These are phyloP conservation scores for Sporothrix variecibatus DNA, from an alignment of 2,329 filamentous ascomycete species.

Conservation along the genomic window DNA sequence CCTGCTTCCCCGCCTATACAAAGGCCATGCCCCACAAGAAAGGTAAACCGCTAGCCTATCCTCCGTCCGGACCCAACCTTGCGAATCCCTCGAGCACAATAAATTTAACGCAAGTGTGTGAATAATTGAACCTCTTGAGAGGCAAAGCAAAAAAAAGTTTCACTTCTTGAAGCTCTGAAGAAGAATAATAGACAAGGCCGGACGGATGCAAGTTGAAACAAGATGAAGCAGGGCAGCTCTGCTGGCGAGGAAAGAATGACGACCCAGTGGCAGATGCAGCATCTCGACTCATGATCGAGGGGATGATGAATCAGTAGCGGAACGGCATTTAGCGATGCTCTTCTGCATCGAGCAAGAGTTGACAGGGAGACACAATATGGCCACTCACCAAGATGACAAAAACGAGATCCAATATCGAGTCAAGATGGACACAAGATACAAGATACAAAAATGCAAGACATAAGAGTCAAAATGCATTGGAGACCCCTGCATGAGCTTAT, in stretches of 20 bases:
- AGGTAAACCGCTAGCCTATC: constrained; percentile 12
- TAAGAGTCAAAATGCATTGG: background rate
- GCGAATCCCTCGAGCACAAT: background rate
- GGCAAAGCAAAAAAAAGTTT: background rate
- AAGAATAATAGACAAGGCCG: background rate
- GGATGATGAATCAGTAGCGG: constrained; percentile 6
- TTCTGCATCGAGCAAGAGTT: background rate
- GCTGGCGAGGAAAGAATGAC: background rate
- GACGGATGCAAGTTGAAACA: background rate
- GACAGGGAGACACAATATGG: background rate
- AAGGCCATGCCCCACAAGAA: background rate
- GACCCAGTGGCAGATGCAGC: background rate
- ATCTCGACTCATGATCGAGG: background rate
- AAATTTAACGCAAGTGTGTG: background rate
- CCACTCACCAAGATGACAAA: background rate
- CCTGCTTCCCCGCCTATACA: constrained; percentile 1
- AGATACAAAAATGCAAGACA: background rate
- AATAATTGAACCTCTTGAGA: background rate
- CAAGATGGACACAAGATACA: background rate
- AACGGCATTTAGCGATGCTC: background rate
- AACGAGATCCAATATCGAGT: background rate
- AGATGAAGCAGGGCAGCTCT: background rate
- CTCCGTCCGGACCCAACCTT: constrained; percentile 10
- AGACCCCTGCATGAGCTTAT: constrained; percentile 1
- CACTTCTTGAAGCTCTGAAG: background rate